A percentile compares a stretch with the other conserved stretches of the same genome.
Evolutionary conservation across 495 filamentous ascomycete species (phyloP).

Genomic region (Trichocladium antarcticum): DNA sequence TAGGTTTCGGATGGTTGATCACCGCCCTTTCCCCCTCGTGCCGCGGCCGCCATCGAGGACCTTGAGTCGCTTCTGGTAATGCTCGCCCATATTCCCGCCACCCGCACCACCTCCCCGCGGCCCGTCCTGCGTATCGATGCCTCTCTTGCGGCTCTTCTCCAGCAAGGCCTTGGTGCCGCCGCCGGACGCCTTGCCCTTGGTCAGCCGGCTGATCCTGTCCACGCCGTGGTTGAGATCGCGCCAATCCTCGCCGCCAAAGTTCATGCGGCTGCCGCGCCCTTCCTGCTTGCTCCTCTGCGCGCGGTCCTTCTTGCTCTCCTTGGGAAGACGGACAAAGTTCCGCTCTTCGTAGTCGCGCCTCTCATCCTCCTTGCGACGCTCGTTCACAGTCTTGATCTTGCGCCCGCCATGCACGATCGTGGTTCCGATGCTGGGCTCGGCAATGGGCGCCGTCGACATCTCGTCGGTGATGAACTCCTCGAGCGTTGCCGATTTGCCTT

Average conservation of each 20-base stretch:
- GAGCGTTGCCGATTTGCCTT: constrained; percentile 59
- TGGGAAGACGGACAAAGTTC: constrained; percentile 75
- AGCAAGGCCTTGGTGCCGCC: constrained; percentile 48
- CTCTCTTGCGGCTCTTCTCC: constrained; percentile 73
- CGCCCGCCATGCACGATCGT: constrained; percentile 65
- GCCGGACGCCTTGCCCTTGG: constrained; percentile 44
- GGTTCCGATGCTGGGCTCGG: constrained; percentile 73
- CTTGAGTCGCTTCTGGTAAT: constrained; percentile 65
- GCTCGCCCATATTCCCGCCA: constrained; percentile 52
- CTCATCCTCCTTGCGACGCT: constrained; percentile 60
- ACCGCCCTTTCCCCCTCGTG: constrained; percentile 35
- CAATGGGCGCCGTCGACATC: constrained; percentile 62
- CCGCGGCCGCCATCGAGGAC: constrained; percentile 50
- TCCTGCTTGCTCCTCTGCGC: constrained; percentile 39
- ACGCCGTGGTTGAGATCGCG: constrained; percentile 63
- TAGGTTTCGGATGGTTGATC: neutral
- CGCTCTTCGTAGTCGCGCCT: constrained; percentile 69
- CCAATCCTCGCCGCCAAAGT: constrained; percentile 80
- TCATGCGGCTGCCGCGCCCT: constrained; percentile 35
- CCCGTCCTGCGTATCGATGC: constrained; percentile 46
- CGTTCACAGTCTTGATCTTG: constrained; percentile 56
- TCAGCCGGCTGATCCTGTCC: constrained; percentile 64
- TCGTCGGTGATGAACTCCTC: constrained; percentile 80
- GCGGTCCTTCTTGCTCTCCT: constrained; percentile 66
- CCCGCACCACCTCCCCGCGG: constrained; percentile 44